Conservation (phyloP, 352 stramenopile species). For the Phytophthora rubi region DNA sequence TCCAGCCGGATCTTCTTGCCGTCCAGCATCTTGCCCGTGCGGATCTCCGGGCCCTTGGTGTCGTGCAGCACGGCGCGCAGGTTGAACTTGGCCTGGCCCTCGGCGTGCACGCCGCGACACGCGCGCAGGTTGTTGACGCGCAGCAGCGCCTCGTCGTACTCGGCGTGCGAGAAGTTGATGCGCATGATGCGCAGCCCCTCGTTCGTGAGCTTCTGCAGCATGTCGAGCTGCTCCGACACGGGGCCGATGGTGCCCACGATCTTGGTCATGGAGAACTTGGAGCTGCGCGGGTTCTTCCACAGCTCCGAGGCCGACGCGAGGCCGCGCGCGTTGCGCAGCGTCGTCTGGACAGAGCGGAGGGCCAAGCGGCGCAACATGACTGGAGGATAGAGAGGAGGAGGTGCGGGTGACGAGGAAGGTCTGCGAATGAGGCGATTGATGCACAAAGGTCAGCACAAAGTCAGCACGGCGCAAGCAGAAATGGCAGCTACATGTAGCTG, state of each 20-base stretch:
- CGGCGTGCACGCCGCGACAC: constrained; percentile 84
- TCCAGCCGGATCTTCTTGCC: constrained; percentile 87
- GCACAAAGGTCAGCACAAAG: neutral
- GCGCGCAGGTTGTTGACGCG: constrained; percentile 81
- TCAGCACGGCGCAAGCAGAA: constrained; percentile 1
- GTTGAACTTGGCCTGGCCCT: constrained; percentile 82
- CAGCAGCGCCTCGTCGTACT: constrained; percentile 82
- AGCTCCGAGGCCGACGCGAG: constrained; percentile 38
- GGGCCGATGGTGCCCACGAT: constrained; percentile 95
- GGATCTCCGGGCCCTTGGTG: constrained; percentile 96
- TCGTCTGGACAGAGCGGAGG: constrained; percentile 28
- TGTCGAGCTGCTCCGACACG: constrained; percentile 74
- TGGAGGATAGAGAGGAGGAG: constrained; percentile 3
- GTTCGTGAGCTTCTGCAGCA: constrained; percentile 84
- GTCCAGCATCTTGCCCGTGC: constrained; percentile 91
- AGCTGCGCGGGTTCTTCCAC: constrained; percentile 82
- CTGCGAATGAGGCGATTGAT: constrained; percentile 18
- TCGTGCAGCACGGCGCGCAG: constrained; percentile 93
- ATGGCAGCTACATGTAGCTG: neutral
- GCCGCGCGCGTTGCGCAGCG: constrained; percentile 29
- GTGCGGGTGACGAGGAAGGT: constrained; percentile 7
- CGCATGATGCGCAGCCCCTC: constrained; percentile 93
- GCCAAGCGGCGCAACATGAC: constrained; percentile 37
- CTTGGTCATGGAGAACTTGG: constrained; percentile 92
- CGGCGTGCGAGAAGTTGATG: constrained; percentile 97